A percentile compares a stretch with the other conserved stretches of the same genome.
These are phyloP conservation scores for Exobasidium rhododendri DNA, from an alignment of 1,284 basidiomycete genomes.

Conservation along the genomic window DNA sequence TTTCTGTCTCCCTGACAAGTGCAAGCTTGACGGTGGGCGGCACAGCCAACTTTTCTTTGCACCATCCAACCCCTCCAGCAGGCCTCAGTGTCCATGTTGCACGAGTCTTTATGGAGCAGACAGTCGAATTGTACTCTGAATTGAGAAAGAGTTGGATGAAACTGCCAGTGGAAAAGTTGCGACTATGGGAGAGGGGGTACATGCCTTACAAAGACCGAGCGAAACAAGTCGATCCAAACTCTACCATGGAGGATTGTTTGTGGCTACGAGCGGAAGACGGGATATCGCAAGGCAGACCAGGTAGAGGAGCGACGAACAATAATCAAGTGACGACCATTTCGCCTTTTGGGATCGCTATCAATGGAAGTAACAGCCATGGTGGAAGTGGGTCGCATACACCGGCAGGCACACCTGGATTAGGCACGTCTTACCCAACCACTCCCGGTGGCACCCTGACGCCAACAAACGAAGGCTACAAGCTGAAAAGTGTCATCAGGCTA, in stretches of 20 bases:
- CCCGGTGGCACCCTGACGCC: neutral
- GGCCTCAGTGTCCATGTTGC: constrained; percentile 47
- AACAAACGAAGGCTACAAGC: constrained; percentile 34
- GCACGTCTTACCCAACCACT: neutral
- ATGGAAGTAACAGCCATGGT: neutral
- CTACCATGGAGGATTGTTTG: constrained; percentile 31
- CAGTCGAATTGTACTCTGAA: constrained; percentile 47
- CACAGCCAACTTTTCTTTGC: constrained; percentile 36
- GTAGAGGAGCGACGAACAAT: constrained; percentile 14
- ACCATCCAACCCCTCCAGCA: constrained; percentile 48
- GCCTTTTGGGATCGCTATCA: constrained; percentile 3
- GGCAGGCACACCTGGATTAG: neutral
- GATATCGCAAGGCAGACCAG: constrained; percentile 27
- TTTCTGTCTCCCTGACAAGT: constrained; percentile 43
- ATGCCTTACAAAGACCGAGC: constrained; percentile 43
- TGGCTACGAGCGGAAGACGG: constrained; percentile 38
- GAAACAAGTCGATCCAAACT: constrained; percentile 29
- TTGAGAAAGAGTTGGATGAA: constrained; percentile 40
- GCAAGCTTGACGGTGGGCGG: constrained; percentile 52
- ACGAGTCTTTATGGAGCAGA: constrained; percentile 51
- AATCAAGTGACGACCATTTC: neutral
- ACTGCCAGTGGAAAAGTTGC: constrained; percentile 46
- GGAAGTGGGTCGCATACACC: neutral
- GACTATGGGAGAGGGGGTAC: constrained; percentile 49
- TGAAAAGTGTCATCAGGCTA: constrained; percentile 47